These are phyloP conservation scores for Diaporthe vaccinii DNA, from an alignment of 2,329 filamentous ascomycete genomes.

Conservation along the genomic window DNA sequence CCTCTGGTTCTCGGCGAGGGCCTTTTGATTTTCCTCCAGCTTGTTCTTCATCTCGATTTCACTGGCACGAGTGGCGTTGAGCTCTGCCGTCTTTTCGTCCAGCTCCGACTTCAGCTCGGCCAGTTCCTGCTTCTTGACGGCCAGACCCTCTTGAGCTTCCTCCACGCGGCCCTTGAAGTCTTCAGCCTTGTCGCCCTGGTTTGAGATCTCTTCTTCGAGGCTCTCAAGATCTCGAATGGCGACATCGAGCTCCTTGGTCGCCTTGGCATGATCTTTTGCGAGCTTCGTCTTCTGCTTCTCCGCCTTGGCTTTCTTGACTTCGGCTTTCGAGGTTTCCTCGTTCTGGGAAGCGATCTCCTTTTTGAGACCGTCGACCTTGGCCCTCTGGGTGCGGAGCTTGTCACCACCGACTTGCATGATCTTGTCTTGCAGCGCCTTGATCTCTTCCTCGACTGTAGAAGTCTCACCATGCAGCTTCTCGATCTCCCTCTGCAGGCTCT, in stretches of 20 bases:
- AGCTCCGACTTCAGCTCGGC: slow-evolving; percentile 84
- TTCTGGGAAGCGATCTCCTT: slow-evolving; percentile 85
- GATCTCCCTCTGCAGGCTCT: slow-evolving; percentile 81
- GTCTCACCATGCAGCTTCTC: slow-evolving; percentile 86
- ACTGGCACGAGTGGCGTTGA: slow-evolving; percentile 88
- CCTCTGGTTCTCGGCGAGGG: slow-evolving; percentile 87
- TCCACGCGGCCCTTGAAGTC: slow-evolving; percentile 81
- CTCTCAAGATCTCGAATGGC: slow-evolving; percentile 80
- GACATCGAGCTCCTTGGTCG: slow-evolving; percentile 82
- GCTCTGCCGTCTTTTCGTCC: slow-evolving; percentile 85
- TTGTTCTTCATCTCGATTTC: slow-evolving; percentile 99
- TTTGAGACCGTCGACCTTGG: slow-evolving; percentile 90
- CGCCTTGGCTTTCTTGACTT: slow-evolving; percentile 90
- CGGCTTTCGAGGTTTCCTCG: slow-evolving; percentile 87
- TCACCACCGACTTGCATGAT: slow-evolving; percentile 99
- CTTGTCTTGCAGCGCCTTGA: slow-evolving; percentile 92
- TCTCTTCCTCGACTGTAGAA: slow-evolving; percentile 91
- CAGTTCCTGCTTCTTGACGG: slow-evolving; percentile 84
- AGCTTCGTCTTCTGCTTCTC: slow-evolving; percentile 93
- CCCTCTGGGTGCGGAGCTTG: slow-evolving; percentile 88
- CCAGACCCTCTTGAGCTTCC: slow-evolving; percentile 83
- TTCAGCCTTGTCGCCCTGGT: slow-evolving; percentile 81
- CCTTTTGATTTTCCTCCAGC: slow-evolving; percentile 95
- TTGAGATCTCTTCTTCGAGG: slow-evolving; percentile 82
- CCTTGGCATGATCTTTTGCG: slow-evolving; percentile 84